A percentile compares a stretch with the other conserved stretches of the same genome.
These are phyloP conservation scores for Boletus pseudo-olivaceus DNA, from an alignment of 768 basidiomycete genomes.

Conservation along the genomic window DNA sequence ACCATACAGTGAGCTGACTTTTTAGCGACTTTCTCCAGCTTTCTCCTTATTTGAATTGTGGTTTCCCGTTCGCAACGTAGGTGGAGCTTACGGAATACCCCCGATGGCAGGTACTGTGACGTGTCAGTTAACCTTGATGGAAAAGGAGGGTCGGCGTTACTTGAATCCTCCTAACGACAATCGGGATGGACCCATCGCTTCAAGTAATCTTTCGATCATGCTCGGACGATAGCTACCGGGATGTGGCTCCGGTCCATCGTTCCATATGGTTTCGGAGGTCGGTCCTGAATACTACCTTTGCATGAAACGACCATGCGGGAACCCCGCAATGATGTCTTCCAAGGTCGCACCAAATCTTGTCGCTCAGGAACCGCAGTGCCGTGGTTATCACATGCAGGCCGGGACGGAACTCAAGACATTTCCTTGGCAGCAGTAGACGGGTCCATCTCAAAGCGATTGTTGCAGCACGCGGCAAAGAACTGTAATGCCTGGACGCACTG, in stretches of 20 bases:
- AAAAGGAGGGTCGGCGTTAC: not conserved
- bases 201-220: not conserved
- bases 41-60: not conserved
- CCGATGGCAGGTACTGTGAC: constrained; percentile 3
- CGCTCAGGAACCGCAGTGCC: not conserved
- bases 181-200: not conserved
- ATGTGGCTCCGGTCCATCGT: constrained; percentile 1
- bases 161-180: not conserved
- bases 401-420: not conserved
- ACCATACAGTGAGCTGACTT: not conserved
- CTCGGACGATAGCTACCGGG: not conserved
- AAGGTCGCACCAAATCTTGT: not conserved
- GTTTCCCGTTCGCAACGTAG: not conserved
- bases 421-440: not conserved
- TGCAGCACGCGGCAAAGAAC: not conserved
- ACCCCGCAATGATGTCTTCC: constrained; percentile 4
- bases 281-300: constrained; percentile 6
- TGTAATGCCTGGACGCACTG: not conserved
- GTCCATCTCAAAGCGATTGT: constrained; percentile 4
- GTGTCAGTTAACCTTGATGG: constrained; percentile 8
- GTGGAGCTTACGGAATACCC: not conserved
- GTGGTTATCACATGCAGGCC: not conserved
- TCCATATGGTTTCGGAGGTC: not conserved
- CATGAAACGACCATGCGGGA: not conserved
- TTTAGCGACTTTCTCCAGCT: no score